Evolutionary conservation across 768 basidiomycete genomes (phyloP).

Genomic region (Macrolepiota dolichaula): DNA sequence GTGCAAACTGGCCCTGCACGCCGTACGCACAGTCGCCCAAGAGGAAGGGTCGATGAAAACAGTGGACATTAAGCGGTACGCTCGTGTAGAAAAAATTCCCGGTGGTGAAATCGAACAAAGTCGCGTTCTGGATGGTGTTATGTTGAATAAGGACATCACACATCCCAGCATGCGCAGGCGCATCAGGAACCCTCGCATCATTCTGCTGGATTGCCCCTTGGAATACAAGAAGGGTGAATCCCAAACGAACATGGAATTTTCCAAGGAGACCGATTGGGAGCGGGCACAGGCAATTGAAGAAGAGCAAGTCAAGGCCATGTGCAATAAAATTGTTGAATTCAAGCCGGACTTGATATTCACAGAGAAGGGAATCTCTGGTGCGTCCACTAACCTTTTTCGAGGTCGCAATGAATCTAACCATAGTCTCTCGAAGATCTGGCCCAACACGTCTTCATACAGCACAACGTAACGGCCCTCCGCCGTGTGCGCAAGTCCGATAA

Average conservation of each 20-base stretch:
- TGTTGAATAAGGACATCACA: conserved; percentile 99
- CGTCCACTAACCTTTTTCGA: conserved; percentile 22
- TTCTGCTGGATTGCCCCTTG: conserved; percentile 89
- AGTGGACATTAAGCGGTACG: conserved; percentile 98
- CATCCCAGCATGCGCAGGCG: conserved; percentile 95
- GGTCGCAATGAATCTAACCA: neutral
- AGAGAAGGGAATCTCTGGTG: conserved; percentile 96
- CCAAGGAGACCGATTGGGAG: conserved; percentile 91
- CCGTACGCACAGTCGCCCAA: conserved; percentile 83
- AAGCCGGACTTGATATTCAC: conserved; percentile 95
- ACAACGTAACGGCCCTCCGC: conserved; percentile 89
- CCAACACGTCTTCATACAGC: conserved; percentile 84
- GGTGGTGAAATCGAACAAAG: conserved; percentile 97
- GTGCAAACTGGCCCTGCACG: conserved; percentile 92
- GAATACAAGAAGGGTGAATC: conserved; percentile 99
- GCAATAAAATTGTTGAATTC: conserved; percentile 83
- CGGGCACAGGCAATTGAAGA: conserved; percentile 93
- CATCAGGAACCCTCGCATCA: conserved; percentile 85
- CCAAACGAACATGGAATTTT: conserved; percentile 98
- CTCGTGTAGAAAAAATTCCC: conserved; percentile 94
- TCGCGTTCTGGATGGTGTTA: conserved; percentile 82
- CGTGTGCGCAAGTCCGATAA: conserved; percentile 99
- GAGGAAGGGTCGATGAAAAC: conserved; percentile 71
- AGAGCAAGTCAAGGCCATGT: conserved; percentile 89
- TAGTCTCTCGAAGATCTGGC: conserved; percentile 65